Conservation (phyloP, 495 filamentous ascomycete genomes). For the Neurospora sp. region DNA sequence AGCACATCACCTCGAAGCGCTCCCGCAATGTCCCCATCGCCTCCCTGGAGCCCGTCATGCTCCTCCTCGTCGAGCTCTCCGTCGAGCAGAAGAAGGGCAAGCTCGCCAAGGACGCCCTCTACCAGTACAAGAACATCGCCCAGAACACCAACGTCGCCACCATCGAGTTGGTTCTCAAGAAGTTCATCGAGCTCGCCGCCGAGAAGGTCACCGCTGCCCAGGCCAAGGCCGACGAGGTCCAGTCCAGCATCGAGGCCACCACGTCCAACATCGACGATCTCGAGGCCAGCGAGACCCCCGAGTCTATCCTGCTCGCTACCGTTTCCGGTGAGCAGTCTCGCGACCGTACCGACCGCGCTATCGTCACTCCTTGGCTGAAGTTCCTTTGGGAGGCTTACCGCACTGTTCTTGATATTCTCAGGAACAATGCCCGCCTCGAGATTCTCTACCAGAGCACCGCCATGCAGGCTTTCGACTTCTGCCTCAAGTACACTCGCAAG, state of each 20-base stretch:
- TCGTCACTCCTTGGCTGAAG: slow-evolving; percentile 98
- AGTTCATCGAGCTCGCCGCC: slow-evolving; percentile 94
- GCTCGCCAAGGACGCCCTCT: slow-evolving; percentile 94
- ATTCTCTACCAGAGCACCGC: slow-evolving; percentile 97
- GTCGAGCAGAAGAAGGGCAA: slow-evolving; percentile 97
- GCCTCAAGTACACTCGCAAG: slow-evolving; percentile 94
- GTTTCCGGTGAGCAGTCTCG: slow-evolving; percentile 96
- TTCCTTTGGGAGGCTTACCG: slow-evolving; percentile 99
- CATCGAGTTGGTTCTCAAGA: slow-evolving; percentile 93
- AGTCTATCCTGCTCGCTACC: slow-evolving; percentile 94
- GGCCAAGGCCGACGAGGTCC: slow-evolving; percentile 88
- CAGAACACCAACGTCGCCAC: slow-evolving; percentile 98
- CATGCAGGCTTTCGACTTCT: slow-evolving; percentile 97
- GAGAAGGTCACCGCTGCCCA: slow-evolving; percentile 94
- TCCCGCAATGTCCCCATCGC: slow-evolving; percentile 95
- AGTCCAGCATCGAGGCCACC: slow-evolving; percentile 74
- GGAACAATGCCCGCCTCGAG: slow-evolving; percentile 97
- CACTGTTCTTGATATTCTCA: slow-evolving; percentile 92
- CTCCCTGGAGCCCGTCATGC: slow-evolving; percentile 95
- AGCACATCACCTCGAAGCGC: slow-evolving; percentile 97
- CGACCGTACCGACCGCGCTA: slow-evolving; percentile 92
- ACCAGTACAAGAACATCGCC: slow-evolving; percentile 98
- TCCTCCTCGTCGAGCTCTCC: slow-evolving; percentile 90
- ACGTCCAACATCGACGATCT: slow-evolving; percentile 77
- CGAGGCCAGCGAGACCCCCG: slow-evolving; percentile 93